Conservation (phyloP, 768 basidiomycete species). For the Mrakia gelida region DNA sequence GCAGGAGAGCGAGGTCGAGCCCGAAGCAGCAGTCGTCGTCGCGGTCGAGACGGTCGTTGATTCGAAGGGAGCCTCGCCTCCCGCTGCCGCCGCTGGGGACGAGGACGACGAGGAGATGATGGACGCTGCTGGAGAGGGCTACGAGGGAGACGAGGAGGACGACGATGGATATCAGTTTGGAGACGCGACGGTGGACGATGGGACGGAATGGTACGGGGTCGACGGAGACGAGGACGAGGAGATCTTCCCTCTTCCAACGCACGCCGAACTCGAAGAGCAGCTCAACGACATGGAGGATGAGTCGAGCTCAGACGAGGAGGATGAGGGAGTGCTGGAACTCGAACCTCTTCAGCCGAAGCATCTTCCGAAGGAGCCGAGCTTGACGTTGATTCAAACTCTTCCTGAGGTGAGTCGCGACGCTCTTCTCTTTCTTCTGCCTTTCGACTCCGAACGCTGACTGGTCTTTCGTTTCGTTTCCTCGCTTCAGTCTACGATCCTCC, state of each 20-base stretch:
- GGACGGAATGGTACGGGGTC: neutral
- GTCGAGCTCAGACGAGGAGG: neutral
- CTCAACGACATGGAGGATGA: neutral
- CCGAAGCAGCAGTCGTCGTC: neutral
- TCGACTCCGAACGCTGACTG: neutral
- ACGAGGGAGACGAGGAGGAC: neutral
- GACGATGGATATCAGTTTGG: neutral
- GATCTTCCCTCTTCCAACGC: neutral
- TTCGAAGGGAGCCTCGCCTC: neutral
- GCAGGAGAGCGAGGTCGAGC: neutral
- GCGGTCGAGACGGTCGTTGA: neutral
- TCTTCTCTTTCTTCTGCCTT: neutral
- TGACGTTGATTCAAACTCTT: constrained; percentile 13
- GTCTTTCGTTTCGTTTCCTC: neutral
- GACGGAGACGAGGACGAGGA: constrained; percentile 10
- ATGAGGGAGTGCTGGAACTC: neutral
- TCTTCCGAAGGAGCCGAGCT: neutral
- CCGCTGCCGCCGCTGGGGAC: neutral
- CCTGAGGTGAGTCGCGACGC: neutral
- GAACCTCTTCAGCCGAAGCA: neutral
- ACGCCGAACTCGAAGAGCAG: neutral
- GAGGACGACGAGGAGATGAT: neutral
- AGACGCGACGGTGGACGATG: neutral
- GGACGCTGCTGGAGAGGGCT: neutral
- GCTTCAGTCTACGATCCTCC: neutral